Evolutionary conservation across 2,329 filamentous ascomycete genomes (phyloP).

Genomic region (Dothistroma septosporum): DNA sequence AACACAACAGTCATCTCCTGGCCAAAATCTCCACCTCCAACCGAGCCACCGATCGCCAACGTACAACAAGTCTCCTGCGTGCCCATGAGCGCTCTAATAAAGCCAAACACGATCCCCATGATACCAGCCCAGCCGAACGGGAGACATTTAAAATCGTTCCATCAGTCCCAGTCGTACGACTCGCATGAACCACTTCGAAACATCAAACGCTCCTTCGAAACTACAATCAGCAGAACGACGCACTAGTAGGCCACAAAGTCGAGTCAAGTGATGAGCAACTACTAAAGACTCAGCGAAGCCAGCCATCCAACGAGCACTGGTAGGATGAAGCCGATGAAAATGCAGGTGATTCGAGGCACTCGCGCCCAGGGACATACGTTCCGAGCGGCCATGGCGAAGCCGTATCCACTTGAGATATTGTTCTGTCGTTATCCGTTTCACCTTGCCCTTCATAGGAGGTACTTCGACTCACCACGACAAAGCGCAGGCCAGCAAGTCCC

Average conservation of each 20-base stretch:
- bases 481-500: slow-evolving; percentile 11
- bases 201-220: slow-evolving; percentile 16
- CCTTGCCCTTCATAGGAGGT: no score
- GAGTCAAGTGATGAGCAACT: slow-evolving; percentile 10
- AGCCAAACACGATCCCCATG: slow-evolving; percentile 11
- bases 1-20: slow-evolving; percentile 15
- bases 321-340: slow-evolving; percentile 12
- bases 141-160: slow-evolving; percentile 8
- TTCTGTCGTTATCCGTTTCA: slow-evolving; percentile 5
- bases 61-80: slow-evolving; percentile 16
- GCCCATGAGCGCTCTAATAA: slow-evolving; percentile 13
- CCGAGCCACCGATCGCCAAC: slow-evolving; percentile 10
- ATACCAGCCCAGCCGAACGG: slow-evolving; percentile 15
- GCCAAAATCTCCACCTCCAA: slow-evolving; percentile 14
- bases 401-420: slow-evolving; percentile 18
- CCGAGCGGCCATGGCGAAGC: slow-evolving; percentile 15
- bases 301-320: slow-evolving; percentile 14
- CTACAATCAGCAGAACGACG: slow-evolving; percentile 11
- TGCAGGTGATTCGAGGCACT: slow-evolving; percentile 13
- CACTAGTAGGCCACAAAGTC: slow-evolving; percentile 15
- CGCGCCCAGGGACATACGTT: slow-evolving; percentile 15
- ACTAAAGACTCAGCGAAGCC: slow-evolving; percentile 13
- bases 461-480: not conserved
- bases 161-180: slow-evolving; percentile 11
- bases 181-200: slow-evolving; percentile 10